phyloP scores from a whole-genome alignment of 345 rosid species.

The Eucalyptus marginata region DNA sequence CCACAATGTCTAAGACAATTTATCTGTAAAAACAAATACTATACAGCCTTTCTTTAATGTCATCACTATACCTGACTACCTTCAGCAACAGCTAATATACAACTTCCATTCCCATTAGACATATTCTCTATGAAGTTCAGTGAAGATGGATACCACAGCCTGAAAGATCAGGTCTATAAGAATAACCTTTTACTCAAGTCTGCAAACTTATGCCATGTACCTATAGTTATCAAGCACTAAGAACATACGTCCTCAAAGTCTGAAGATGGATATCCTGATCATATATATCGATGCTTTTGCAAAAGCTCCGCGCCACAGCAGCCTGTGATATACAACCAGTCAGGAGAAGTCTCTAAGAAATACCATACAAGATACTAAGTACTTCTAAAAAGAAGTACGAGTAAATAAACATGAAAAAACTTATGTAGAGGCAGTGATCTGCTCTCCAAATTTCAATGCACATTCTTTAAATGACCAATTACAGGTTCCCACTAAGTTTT shows the following conservation, averaged over 20 bases:
- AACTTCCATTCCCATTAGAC: constrained; percentile 25
- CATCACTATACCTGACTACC: constrained; percentile 44
- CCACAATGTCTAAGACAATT: not conserved
- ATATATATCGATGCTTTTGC: constrained; percentile 50
- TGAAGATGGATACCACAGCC: constrained; percentile 59
- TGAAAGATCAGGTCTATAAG: constrained; percentile 13
- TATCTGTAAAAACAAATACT: not conserved
- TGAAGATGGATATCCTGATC: constrained; percentile 66
- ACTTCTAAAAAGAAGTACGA: not conserved
- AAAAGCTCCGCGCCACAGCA: constrained; percentile 54
- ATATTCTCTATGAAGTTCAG: constrained; percentile 32
- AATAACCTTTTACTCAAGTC: not conserved
- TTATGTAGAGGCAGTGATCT: not conserved
- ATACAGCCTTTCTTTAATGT: not conserved
- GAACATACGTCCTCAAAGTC: constrained; percentile 41
- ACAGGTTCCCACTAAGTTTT: not conserved
- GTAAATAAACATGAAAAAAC: not conserved
- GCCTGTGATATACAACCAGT: constrained; percentile 21
- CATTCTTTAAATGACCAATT: not conserved
- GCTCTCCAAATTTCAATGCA: not conserved
- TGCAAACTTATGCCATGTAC: not conserved
- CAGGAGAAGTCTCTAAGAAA: not conserved
- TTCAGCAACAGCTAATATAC: constrained; percentile 42
- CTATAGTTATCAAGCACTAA: not conserved
- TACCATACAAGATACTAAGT: not conserved